phyloP scores from a whole-genome alignment of 371 early-diverging fungal genomes.

The Encephalitozoon hellem region DNA sequence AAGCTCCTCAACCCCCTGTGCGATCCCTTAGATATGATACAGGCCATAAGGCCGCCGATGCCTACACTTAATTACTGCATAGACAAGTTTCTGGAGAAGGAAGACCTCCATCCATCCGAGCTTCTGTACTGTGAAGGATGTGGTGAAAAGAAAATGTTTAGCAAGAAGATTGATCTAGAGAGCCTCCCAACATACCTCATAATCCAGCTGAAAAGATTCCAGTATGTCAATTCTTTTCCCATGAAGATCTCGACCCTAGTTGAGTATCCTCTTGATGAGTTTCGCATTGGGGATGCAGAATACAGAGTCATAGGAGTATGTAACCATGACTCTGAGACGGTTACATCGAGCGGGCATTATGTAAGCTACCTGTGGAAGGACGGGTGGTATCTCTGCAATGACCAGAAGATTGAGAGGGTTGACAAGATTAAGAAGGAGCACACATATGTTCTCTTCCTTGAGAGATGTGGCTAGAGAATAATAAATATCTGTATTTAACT shows the following conservation, averaged over 20 bases:
- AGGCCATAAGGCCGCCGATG: not conserved
- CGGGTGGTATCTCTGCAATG: constrained; percentile 54
- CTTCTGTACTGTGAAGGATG: constrained; percentile 74
- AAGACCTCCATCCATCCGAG: constrained; percentile 70
- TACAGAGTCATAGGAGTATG: constrained; percentile 28
- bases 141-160: constrained; percentile 68
- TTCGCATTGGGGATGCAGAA: not conserved
- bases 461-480: constrained; percentile 5
- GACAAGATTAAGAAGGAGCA: constrained; percentile 21
- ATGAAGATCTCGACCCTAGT: constrained; percentile 71
- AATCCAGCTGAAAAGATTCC: constrained; percentile 77
- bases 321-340: constrained; percentile 37
- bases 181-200: constrained; percentile 73
- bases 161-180: constrained; percentile 75
- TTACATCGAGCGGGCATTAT: constrained; percentile 50
- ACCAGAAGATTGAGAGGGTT: constrained; percentile 28
- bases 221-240: constrained; percentile 65
- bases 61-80: constrained; percentile 63
- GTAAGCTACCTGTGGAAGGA: constrained; percentile 34
- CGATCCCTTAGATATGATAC: not conserved
- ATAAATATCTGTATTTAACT: not conserved
- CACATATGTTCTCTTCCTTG: constrained; percentile 54
- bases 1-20: not conserved
- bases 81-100: constrained; percentile 69
- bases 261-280: constrained; percentile 62